Conservation (phyloP, 805 yeast genomes). For the Spathaspora passalidarum region DNA sequence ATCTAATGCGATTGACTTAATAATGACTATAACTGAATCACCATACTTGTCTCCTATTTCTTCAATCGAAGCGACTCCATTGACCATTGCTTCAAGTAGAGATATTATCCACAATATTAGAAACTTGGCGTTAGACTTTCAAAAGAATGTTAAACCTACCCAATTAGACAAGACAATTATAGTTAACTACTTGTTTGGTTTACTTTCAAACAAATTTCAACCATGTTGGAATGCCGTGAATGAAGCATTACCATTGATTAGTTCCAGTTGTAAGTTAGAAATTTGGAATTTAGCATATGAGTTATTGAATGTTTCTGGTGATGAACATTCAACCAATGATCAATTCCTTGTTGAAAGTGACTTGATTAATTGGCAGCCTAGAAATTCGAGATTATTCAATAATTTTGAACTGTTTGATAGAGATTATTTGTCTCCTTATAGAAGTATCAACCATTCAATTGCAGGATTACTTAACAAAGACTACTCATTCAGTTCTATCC, state of each 20-base stretch:
- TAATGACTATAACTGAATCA: conserved; percentile 27
- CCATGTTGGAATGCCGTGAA: conserved; percentile 82
- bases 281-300: conserved; percentile 56
- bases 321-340: conserved; percentile 14
- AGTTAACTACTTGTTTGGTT: conserved; percentile 52
- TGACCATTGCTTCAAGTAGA: conserved; percentile 66
- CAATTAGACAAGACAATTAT: conserved; percentile 16
- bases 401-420: conserved; percentile 29
- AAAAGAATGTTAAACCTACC: conserved; percentile 13
- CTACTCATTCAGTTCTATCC: conserved; percentile 35
- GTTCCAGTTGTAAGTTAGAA: conserved; percentile 24
- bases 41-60: conserved; percentile 47
- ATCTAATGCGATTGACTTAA: conserved; percentile 46
- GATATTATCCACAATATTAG: conserved; percentile 72
- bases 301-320: conserved; percentile 26
- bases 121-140: conserved; percentile 46
- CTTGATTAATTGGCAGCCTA: conserved; percentile 39
- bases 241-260: conserved; percentile 52
- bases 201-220: conserved; percentile 69
- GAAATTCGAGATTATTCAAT: conserved; percentile 43
- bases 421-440: conserved; percentile 26
- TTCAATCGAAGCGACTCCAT: conserved; percentile 69
- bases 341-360: conserved; percentile 6
- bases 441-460: conserved; percentile 32
- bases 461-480: conserved; percentile 23